phyloP scores from a whole-genome alignment of 768 basidiomycete species.

The Clathrus columnatus region DNA sequence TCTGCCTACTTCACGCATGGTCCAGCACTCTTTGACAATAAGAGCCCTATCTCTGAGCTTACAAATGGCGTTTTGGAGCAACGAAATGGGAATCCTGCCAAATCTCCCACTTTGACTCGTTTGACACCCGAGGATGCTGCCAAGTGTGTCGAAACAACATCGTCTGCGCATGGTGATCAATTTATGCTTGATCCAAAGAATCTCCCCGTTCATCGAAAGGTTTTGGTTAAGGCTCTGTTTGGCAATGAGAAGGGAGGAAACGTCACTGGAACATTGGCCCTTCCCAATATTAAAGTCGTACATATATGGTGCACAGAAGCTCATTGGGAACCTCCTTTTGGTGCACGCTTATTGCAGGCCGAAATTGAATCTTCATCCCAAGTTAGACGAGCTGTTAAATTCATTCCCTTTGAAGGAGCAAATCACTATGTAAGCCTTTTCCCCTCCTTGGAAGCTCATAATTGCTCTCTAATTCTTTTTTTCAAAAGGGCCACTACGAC shows the following conservation, averaged over 20 bases:
- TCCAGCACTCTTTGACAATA: background rate
- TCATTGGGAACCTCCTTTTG: no score
- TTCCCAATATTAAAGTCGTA: no score
- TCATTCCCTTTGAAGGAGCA: no score
- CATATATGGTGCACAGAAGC: no score
- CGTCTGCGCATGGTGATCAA: background rate
- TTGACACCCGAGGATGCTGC: background rate
- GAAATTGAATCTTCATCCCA: no score
- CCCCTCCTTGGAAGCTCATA: no score
- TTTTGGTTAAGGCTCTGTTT: constrained; percentile 1
- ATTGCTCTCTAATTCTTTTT: no score
- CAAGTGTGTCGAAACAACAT: background rate
- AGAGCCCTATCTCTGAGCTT: background rate
- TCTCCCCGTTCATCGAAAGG: background rate
- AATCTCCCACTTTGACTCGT: background rate
- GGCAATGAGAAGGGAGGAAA: background rate
- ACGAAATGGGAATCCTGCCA: background rate
- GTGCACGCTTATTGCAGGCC: no score
- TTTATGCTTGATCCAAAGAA: background rate
- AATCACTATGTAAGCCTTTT: no score
- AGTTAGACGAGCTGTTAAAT: no score
- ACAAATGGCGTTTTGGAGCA: constrained; percentile 6
- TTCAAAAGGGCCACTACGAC: no score
- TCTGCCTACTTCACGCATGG: constrained; percentile 3
- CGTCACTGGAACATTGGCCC: no score